Evolutionary conservation across 2,329 filamentous ascomycete genomes (phyloP).

Genomic region (Tolypocladium ovalisporum): DNA sequence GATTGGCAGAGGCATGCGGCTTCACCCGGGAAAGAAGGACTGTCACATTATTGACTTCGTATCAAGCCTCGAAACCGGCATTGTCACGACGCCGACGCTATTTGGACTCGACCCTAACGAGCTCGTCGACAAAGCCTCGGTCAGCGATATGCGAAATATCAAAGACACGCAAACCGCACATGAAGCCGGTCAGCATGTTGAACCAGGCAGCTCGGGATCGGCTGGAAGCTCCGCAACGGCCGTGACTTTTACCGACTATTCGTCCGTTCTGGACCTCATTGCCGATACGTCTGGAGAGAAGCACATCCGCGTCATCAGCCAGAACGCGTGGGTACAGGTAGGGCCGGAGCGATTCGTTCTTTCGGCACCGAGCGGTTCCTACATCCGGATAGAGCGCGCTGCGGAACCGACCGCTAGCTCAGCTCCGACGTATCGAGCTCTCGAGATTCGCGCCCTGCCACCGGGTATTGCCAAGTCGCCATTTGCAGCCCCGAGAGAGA

Average conservation of each 20-base stretch:
- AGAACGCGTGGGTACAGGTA: conserved; percentile 73
- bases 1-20: conserved; percentile 88
- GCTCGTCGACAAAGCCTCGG: conserved; percentile 56
- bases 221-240: conserved; percentile 19
- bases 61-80: conserved; percentile 68
- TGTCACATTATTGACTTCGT: conserved; percentile 98
- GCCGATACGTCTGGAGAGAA: conserved; percentile 68
- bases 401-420: conserved; percentile 7
- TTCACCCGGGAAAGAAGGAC: conserved; percentile 69
- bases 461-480: conserved; percentile 38
- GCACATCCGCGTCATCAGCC: conserved; percentile 67
- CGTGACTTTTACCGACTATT: conserved; percentile 81
- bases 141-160: conserved; percentile 48
- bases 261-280: conserved; percentile 83
- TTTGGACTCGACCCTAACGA: conserved; percentile 84
- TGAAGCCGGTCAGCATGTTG: conserved; percentile 15
- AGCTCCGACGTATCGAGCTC: conserved; percentile 26
- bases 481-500: conserved; percentile 55
- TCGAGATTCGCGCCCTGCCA: conserved; percentile 38
- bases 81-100: conserved; percentile 82
- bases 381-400: conserved; percentile 37
- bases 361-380: conserved; percentile 51
- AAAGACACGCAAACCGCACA: conserved; percentile 35
- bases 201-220: conserved; percentile 1
- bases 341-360: conserved; percentile 62